Conservation (phyloP, 305 asterid genomes). For the Nicotiana rustica region DNA sequence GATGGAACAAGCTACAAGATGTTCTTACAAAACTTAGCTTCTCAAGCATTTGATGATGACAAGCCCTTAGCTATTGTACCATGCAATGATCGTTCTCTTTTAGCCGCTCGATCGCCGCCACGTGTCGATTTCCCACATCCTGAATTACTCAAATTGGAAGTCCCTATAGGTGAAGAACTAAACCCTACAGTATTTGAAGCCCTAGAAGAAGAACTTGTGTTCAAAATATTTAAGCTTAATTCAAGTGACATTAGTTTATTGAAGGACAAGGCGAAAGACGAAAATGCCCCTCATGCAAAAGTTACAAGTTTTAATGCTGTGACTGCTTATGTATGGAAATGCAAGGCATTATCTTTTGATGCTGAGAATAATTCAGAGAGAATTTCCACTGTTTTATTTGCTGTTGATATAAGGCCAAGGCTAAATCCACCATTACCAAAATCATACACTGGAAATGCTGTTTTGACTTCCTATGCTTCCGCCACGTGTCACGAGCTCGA, state of each 20-base stretch:
- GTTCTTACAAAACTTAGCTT: constrained; percentile 78
- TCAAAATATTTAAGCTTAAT: constrained; percentile 63
- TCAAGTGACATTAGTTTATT: constrained; percentile 49
- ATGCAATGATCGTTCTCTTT: constrained; percentile 69
- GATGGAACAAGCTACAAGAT: constrained; percentile 77
- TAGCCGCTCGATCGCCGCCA: constrained; percentile 86
- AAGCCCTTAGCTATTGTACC: constrained; percentile 62
- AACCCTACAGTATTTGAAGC: constrained; percentile 58
- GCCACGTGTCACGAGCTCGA: constrained; percentile 62
- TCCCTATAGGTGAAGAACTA: constrained; percentile 55
- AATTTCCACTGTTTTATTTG: constrained; percentile 61
- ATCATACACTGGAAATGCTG: constrained; percentile 77
- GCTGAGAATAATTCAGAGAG: constrained; percentile 38
- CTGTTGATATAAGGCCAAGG: constrained; percentile 74
- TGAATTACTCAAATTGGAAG: constrained; percentile 72
- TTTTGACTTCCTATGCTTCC: constrained; percentile 67
- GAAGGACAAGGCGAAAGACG: constrained; percentile 56
- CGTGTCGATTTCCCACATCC: constrained; percentile 82
- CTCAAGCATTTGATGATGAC: constrained; percentile 69
- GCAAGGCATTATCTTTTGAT: constrained; percentile 71
- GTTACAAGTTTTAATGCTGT: constrained; percentile 73
- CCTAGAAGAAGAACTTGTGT: constrained; percentile 58
- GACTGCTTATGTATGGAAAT: constrained; percentile 77
- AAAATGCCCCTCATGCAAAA: constrained; percentile 31
- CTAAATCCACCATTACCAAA: constrained; percentile 68